A percentile compares a stretch with the other conserved stretches of the same genome.
These are phyloP conservation scores for Pestalotiopsis sp. DNA, from an alignment of 2,329 filamentous ascomycete species.

Conservation along the genomic window DNA sequence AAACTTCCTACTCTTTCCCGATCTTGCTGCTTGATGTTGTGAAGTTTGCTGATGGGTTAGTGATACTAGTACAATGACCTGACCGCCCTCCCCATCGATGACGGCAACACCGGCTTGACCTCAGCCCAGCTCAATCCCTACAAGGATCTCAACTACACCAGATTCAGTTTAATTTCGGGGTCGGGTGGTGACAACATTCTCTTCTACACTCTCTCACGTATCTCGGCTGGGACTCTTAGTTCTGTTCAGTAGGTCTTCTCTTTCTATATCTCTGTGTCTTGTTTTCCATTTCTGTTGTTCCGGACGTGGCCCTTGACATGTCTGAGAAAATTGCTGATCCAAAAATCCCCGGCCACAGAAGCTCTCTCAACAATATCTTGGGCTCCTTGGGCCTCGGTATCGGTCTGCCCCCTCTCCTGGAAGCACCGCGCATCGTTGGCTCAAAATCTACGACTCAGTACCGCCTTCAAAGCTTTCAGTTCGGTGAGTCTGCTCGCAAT, in stretches of 20 bases:
- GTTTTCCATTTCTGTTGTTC: background rate
- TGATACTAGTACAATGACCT: background rate
- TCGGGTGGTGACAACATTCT: background rate
- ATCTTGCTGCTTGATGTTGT: background rate
- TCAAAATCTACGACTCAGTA: background rate
- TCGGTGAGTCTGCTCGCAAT: background rate
- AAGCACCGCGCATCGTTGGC: background rate
- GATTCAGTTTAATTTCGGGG: background rate
- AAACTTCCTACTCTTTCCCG: background rate
- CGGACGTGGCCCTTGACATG: background rate
- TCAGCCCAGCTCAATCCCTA: background rate
- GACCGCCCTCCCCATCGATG: background rate
- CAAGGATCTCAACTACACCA: constrained; percentile 1
- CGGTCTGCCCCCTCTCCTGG: background rate
- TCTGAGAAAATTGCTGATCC: background rate
- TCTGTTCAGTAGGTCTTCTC: too few relatives aligned
- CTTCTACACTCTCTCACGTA: background rate
- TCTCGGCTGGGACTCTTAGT: too few relatives aligned
- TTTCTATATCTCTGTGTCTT: too few relatives aligned
- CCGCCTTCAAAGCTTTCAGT: background rate
- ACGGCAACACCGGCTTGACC: constrained; percentile 3
- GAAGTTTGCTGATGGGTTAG: background rate
- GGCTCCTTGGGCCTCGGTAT: background rate
- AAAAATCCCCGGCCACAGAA: too few relatives aligned
- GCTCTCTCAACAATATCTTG: background rate